Conservation (phyloP, 2,329 filamentous ascomycete genomes). For the Hymenoscyphus fructigenus region DNA sequence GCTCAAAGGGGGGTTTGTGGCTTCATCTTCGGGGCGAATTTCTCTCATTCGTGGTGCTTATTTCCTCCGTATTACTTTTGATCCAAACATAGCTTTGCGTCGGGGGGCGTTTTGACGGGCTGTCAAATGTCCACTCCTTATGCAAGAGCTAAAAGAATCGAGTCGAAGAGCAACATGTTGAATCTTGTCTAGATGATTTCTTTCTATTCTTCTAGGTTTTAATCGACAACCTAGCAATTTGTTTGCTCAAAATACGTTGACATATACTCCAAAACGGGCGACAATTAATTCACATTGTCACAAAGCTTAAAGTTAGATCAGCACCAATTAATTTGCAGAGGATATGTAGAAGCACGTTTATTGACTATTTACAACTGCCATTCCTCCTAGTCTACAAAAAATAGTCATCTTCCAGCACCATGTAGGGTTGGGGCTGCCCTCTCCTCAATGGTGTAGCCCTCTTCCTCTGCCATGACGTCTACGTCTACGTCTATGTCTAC, state of each 20-base stretch:
- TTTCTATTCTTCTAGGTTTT: no score
- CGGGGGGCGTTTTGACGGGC: no score
- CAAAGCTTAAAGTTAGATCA: background rate
- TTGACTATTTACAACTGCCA: background rate
- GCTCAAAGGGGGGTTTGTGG: no score
- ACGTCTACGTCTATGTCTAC: background rate
- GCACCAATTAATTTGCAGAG: background rate
- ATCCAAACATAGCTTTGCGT: no score
- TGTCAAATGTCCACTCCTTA: no score
- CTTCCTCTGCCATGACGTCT: background rate
- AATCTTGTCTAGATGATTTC: no score
- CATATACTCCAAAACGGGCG: background rate
- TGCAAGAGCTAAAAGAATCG: no score
- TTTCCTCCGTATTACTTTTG: no score
- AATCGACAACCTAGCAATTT: background rate
- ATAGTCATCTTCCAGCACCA: background rate
- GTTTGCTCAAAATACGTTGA: background rate
- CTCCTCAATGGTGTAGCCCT: background rate
- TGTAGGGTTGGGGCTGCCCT: background rate
- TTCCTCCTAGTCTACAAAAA: background rate
- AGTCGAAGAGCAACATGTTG: no score
- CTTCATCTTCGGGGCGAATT: no score
- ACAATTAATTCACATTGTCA: background rate
- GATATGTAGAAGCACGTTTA: background rate
- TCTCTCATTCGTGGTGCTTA: no score